These are phyloP conservation scores for Tulasnella sp. DNA, from an alignment of 768 basidiomycete species.

Conservation along the genomic window DNA sequence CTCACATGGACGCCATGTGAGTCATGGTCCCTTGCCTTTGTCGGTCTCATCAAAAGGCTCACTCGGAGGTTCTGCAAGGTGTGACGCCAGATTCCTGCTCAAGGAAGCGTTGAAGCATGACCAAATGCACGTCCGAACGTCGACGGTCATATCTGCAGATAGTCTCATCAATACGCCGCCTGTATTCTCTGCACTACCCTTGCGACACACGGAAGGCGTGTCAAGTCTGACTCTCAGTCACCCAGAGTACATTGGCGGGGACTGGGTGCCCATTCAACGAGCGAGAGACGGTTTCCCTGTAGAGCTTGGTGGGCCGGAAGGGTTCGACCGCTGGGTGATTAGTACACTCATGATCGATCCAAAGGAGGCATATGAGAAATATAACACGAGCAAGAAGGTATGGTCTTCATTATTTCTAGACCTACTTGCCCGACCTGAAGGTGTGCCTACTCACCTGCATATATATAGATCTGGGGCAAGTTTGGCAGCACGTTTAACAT, in stretches of 20 bases:
- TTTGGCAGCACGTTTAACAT: conserved; percentile 46
- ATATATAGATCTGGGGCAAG: conserved; percentile 65
- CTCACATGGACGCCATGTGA: conserved; percentile 50
- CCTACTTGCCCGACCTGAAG: not conserved
- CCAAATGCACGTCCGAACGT: conserved; percentile 47
- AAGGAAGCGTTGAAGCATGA: conserved; percentile 44
- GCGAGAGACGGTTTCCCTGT: conserved; percentile 44
- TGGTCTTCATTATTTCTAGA: not conserved
- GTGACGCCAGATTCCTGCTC: conserved; percentile 39
- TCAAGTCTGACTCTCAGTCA: conserved; percentile 30
- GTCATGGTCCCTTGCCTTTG: not conserved
- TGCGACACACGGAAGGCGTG: conserved; percentile 18
- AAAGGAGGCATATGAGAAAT: conserved; percentile 57
- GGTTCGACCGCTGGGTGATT: conserved; percentile 58
- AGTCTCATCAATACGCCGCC: conserved; percentile 40
- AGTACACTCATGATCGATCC: conserved; percentile 55
- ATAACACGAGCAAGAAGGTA: conserved; percentile 59
- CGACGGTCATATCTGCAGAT: conserved; percentile 30
- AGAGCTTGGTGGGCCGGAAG: conserved; percentile 38
- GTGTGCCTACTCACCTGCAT: no score
- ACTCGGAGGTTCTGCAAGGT: not conserved
- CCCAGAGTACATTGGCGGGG: conserved; percentile 32
- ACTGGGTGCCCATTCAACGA: conserved; percentile 44
- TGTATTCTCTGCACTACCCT: conserved; percentile 41
- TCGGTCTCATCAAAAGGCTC: not conserved